Base-by-base conservation (phyloP, 2,329 filamentous ascomycete species). In the Botrytis aclada region DNA sequence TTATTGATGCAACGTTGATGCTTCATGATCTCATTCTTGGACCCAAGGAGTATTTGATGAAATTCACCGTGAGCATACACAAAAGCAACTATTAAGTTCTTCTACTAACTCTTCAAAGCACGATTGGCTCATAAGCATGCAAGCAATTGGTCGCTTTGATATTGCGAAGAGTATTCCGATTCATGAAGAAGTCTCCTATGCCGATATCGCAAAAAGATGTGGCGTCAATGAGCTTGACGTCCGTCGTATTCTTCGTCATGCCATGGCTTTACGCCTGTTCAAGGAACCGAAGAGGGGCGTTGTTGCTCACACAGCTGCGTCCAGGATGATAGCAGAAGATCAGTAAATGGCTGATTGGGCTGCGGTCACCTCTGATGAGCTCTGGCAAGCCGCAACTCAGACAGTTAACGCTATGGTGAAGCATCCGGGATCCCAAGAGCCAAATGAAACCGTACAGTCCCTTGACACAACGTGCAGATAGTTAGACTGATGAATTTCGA, bases 241-340 rank as follows among this genome's bases (percentile, higher is more conserved):
- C 0, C 61, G 66, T 1, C 71, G 77, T 16, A 51, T 79, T 6
- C 34, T 80, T 29, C 77, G 77, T 14, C 75, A 77, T 51, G 75
- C 76, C 3, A 79, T 79, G 70, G 74, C 74, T 0, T 69, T 75
- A 18, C 73, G 72, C 4, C 72, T 79, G n/a, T 79, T 79, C 72
- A 41, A 72, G 10, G 78, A 80, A 56, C 72, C 75, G 0, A 29
- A 63, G 8, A 74, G 73, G 56, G 75, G 74, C 8, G 20, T 75
- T 6, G 69, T 79, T 6, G 54, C 69, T 1, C 77, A 80, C 64
- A 79, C 74, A 12, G 74, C 76, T 39, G 72, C 74, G 8, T 79
- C 76, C 2, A 74, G 73, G 16, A 9, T 77, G 32, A 65, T 81
- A 20, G 69, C 65, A 4, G 75, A 79, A 37, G 70, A 74, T 20